Evolutionary conservation across 176 grass and related monocot genomes (phyloP).

Genomic region (Alopecurus myosuroides): DNA sequence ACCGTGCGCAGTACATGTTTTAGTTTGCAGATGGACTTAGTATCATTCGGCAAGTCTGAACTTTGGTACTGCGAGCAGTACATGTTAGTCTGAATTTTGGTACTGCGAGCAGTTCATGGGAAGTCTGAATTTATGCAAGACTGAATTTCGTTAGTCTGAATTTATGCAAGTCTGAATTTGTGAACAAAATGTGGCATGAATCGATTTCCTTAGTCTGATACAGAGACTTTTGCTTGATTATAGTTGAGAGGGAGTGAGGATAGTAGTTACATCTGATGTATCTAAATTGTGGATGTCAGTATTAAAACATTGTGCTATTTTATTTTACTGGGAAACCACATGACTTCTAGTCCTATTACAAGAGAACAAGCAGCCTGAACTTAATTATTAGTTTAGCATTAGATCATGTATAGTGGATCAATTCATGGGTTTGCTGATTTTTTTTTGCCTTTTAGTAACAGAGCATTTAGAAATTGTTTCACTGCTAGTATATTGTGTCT

Average conservation of each 20-base stretch:
- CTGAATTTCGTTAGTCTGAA: too few relatives aligned
- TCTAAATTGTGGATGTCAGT: not conserved
- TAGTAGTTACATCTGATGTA: not conserved
- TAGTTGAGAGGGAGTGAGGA: not conserved
- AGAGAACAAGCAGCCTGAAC: not conserved
- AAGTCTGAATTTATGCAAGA: too few relatives aligned
- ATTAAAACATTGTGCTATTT: not conserved
- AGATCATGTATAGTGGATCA: not conserved
- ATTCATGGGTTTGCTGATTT: not conserved
- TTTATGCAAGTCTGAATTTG: too few relatives aligned
- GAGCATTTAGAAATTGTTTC: too few relatives aligned
- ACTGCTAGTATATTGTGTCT: too few relatives aligned
- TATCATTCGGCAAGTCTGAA: too few relatives aligned
- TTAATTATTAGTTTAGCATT: not conserved
- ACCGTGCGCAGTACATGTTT: too few relatives aligned
- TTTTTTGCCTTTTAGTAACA: too few relatives aligned
- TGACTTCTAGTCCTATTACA: not conserved
- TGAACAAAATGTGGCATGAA: not conserved
- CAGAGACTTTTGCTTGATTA: not conserved
- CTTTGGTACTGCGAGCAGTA: too few relatives aligned
- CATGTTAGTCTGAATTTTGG: too few relatives aligned
- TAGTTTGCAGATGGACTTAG: too few relatives aligned
- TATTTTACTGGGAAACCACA: not conserved
- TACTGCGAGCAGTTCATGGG: too few relatives aligned
- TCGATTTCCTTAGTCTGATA: not conserved